Base-by-base conservation (phyloP, 345 rosid genomes). In the Garcia nutans region DNA sequence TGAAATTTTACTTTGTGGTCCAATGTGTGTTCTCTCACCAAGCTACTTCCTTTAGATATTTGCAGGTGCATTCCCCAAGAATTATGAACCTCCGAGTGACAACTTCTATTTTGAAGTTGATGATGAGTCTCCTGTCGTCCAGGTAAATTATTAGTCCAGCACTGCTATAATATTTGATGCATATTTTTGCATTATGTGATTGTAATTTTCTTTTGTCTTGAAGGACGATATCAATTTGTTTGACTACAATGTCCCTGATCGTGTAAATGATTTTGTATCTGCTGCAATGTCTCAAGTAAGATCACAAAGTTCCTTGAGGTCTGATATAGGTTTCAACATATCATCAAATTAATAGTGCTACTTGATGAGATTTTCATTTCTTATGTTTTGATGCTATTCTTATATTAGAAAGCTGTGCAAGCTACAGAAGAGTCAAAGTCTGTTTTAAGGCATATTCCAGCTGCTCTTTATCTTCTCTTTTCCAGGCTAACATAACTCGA, bases 241-340 rank as follows among this genome's bases (percentile, higher is more conserved):
- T 50, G 90, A 87, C 82, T 87, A 87, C 84, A 87, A 87, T 69
- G 90, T 87, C 28, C 84, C 87, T 45, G 74, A 80, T 44, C 82
- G 86, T 0, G 86, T 87, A 62, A 80, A 87, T n/a, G 85, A 84
- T 56, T 87, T 85, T 74, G 85, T 87, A 70, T 73, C 87, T 19
- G 84, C 88, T 52, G 88, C 90, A 58, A 65, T 87, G 16, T 55
- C 82, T 52, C 90, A 87, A 77, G 90, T 87, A 84, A 75, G 77
- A 71, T 63, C n/a, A 23, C 62, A 54, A 16, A 28, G 41, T 64
- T 24, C 28, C 55, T 47, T 41, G 23, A 49, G 70, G 65, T 55
- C 13, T 19, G 64, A 64, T 23, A 61, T 69, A 58, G 64, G 73
- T 59, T 74, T 68, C 64, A 67, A 52, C 19, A 1, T 16, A 59